These are phyloP conservation scores for Barnettozyma populi DNA, from an alignment of 805 yeast species.

Conservation along the genomic window DNA sequence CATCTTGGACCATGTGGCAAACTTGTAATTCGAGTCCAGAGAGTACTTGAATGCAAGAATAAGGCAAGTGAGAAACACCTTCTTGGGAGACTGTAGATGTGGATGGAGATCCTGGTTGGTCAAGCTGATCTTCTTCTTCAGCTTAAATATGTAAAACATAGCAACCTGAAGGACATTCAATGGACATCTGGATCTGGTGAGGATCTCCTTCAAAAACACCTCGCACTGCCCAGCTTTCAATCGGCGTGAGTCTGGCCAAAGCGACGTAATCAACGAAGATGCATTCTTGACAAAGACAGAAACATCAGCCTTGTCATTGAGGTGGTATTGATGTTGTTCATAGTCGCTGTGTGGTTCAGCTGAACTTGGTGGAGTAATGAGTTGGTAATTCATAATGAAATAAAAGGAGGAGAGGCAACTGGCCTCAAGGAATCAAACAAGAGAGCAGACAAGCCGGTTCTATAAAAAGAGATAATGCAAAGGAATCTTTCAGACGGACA, in stretches of 20 bases:
- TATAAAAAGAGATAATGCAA: not conserved
- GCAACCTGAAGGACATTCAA: slow-evolving; percentile 60
- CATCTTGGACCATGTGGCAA: slow-evolving; percentile 69
- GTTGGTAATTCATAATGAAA: not conserved
- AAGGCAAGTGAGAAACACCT: slow-evolving; percentile 60
- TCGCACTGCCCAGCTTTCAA: slow-evolving; percentile 6
- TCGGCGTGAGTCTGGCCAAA: slow-evolving; percentile 16
- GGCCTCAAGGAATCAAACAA: not conserved
- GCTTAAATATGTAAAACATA: slow-evolving; percentile 54
- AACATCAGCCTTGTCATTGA: not conserved
- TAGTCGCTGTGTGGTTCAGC: not conserved
- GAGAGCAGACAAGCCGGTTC: not conserved
- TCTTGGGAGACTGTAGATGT: slow-evolving; percentile 46
- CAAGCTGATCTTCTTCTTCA: slow-evolving; percentile 28
- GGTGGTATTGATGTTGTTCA: not conserved
- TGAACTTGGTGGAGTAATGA: slow-evolving; percentile 6
- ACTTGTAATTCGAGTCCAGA: slow-evolving; percentile 66
- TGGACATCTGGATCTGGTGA: slow-evolving; percentile 52
- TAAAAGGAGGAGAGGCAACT: not conserved
- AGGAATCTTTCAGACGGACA: slow-evolving; percentile 3
- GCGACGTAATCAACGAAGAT: slow-evolving; percentile 13
- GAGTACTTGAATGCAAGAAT: slow-evolving; percentile 69
- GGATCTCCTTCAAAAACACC: slow-evolving; percentile 35
- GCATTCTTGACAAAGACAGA: slow-evolving; percentile 13
- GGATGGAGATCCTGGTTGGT: not conserved